These are phyloP conservation scores for Gnomoniopsis smithogilvyi DNA, from an alignment of 2,329 filamentous ascomycete species.

Conservation along the genomic window DNA sequence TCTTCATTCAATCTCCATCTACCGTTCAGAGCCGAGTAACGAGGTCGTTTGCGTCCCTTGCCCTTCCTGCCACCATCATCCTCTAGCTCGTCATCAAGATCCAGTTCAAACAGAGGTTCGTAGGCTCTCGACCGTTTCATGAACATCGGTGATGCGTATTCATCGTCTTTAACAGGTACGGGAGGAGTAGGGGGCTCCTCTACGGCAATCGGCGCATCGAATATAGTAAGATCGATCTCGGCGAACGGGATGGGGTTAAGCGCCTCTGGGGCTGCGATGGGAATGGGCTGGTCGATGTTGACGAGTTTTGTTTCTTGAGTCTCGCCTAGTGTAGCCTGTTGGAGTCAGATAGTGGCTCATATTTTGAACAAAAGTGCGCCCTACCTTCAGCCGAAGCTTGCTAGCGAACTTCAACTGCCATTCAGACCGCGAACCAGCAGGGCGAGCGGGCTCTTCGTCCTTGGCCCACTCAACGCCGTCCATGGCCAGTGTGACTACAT, in stretches of 20 bases:
- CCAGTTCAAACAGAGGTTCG: conserved; percentile 61
- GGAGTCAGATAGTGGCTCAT: not conserved
- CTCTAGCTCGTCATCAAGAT: conserved; percentile 63
- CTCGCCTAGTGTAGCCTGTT: conserved; percentile 43
- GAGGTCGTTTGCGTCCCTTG: conserved; percentile 66
- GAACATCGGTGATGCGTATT: conserved; percentile 78
- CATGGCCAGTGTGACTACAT: conserved; percentile 68
- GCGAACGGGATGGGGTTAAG: conserved; percentile 4
- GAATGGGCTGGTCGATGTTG: conserved; percentile 46
- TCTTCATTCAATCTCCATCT: conserved; percentile 73
- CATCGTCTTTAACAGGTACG: conserved; percentile 33
- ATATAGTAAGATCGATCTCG: conserved; percentile 15
- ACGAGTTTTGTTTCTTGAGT: conserved; percentile 46
- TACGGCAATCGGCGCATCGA: conserved; percentile 16
- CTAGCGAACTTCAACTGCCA: conserved; percentile 58
- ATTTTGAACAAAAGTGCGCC: not conserved
- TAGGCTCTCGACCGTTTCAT: conserved; percentile 67
- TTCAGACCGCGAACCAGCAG: conserved; percentile 50
- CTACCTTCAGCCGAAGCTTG: conserved; percentile 46
- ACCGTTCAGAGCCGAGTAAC: conserved; percentile 62
- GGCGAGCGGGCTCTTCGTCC: conserved; percentile 43
- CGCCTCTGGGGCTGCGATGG: conserved; percentile 13
- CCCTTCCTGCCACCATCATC: conserved; percentile 61
- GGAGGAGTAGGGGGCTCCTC: conserved; percentile 18
- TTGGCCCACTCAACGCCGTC: conserved; percentile 65